Conservation (phyloP, 805 yeast genomes). For the Tetrapisispora namnaoensis region DNA sequence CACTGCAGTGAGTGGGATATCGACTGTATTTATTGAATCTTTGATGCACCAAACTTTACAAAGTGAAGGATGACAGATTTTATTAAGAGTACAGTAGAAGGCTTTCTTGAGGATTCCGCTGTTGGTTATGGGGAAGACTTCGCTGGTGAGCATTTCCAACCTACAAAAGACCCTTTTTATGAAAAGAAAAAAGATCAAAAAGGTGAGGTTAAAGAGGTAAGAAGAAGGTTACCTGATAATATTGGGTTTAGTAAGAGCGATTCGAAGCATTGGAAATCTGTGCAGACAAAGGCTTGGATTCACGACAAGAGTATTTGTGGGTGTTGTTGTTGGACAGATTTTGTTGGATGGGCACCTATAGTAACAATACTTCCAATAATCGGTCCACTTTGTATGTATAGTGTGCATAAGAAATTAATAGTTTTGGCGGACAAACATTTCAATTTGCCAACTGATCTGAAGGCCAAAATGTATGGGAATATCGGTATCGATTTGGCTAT, state of each 20-base stretch:
- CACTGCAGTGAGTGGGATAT: neutral
- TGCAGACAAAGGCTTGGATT: constrained; percentile 76
- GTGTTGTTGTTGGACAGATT: constrained; percentile 51
- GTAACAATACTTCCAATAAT: constrained; percentile 64
- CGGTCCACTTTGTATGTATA: constrained; percentile 81
- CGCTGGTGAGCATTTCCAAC: constrained; percentile 26
- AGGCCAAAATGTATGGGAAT: constrained; percentile 67
- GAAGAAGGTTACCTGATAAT: constrained; percentile 45
- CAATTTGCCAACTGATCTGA: constrained; percentile 46
- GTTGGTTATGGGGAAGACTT: constrained; percentile 11
- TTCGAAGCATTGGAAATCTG: constrained; percentile 55
- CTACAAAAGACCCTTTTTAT: constrained; percentile 48
- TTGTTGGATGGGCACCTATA: constrained; percentile 70
- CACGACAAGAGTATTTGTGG: constrained; percentile 82
- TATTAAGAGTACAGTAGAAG: constrained; percentile 6
- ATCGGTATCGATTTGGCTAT: constrained; percentile 65
- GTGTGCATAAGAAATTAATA: constrained; percentile 61
- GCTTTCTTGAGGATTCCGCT: constrained; percentile 6
- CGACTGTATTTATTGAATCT: too few relatives aligned
- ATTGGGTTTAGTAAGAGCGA: constrained; percentile 46
- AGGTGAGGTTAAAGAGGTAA: constrained; percentile 13
- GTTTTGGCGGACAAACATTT: constrained; percentile 46
- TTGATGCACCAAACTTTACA: too few relatives aligned
- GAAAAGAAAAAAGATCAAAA: constrained; percentile 26
- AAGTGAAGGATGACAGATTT: constrained; percentile 6